Percentiles rank a stretch among this genome's conserved stretches.
Conservation (phyloP, 257 asterid genomes). For the Salvia hispanica region DNA sequence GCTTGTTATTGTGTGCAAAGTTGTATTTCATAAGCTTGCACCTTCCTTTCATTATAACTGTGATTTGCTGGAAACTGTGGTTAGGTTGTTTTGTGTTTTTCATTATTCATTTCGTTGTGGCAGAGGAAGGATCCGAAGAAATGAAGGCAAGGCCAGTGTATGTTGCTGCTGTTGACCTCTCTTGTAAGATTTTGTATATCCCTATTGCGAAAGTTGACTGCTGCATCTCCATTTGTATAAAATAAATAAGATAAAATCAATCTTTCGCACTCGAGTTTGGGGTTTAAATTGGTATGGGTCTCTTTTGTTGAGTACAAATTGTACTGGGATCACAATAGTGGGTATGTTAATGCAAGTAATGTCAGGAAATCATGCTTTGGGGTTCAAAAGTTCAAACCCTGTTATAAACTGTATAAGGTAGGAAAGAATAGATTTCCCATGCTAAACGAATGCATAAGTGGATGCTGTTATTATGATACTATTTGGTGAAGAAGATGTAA, state of each 20-base stretch:
- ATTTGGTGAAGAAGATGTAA: slow-evolving; percentile 16
- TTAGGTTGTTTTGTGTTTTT: not conserved
- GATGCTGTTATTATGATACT: slow-evolving; percentile 18
- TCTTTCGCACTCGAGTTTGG: slow-evolving; percentile 19
- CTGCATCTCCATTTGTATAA: slow-evolving; percentile 15
- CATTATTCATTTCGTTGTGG: slow-evolving; percentile 36
- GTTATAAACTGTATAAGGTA: slow-evolving; percentile 24
- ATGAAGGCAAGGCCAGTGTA: slow-evolving; percentile 91
- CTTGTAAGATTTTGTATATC: slow-evolving; percentile 62
- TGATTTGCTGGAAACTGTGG: not conserved
- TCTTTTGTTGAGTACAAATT: slow-evolving; percentile 26
- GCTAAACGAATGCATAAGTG: slow-evolving; percentile 16
- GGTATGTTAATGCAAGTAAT: slow-evolving; percentile 16
- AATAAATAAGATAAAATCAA: slow-evolving; percentile 11
- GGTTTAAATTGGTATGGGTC: not conserved
- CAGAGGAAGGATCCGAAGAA: slow-evolving; percentile 84
- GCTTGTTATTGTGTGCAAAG: slow-evolving; percentile 18
- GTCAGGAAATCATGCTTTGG: slow-evolving; percentile 19
- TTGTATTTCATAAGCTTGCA: slow-evolving; percentile 25
- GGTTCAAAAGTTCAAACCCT: slow-evolving; percentile 25
- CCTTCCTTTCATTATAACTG: slow-evolving; percentile 3
- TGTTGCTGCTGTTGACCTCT: slow-evolving; percentile 92
- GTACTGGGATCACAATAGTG: not conserved
- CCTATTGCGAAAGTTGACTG: slow-evolving; percentile 12
- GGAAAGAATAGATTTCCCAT: slow-evolving; percentile 19